Base-by-base conservation (phyloP, 164 flowering plant genomes). In the Dillenia turbinata region DNA sequence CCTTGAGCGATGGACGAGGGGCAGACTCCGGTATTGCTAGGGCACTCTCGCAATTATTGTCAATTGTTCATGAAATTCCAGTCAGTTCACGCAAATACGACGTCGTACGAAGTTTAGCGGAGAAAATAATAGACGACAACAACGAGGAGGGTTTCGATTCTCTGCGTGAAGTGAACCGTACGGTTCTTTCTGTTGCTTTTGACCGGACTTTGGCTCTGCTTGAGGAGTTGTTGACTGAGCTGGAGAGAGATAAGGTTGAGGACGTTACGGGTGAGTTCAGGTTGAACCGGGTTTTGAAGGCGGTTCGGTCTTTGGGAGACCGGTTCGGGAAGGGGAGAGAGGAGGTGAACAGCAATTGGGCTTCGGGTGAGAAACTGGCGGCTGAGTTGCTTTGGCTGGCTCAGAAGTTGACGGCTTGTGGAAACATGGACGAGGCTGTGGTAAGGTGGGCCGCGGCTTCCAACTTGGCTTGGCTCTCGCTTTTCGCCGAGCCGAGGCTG, bases 351-450 rank as follows among this genome's bases (percentile, higher is more conserved):
- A 10, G 45, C 44, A 48, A 59, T 49, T 60, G 12, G 74, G 64
- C 19, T 1, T 78, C 79, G 46, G 85, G 85, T 1, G 91, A 88
- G 84, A 92, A 89, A 77, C 61, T 83, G 63, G 96, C 95, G 40
- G 87, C 87, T 44, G 98, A 92, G 89, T 16, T 81, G 66, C 81
- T 88, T 13, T 92, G 96, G 98, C 49, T 89, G 68, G 87, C 80
- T 16, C 70, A 75, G 79, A 89, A 81, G 71, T 22, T 92, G 83
- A 77, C 62, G 52, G 81, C 62, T 50, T 88, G 87, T 59, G 90
- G 87, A 2, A 69, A 51, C n/a, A 81, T 12, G 0, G 86, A 82
- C 10, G 92, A 83, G 54, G 88, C 88, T 11, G 77, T 87, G 8
- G 22, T 24, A 19, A 71, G 60, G 62, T 89, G 94, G 98, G 94